Evolutionary conservation across 2,329 filamentous ascomycete species (phyloP), one percentile per base, ranked within the genome.

Genomic region (Ceratocystis diversiconidia): DNA sequence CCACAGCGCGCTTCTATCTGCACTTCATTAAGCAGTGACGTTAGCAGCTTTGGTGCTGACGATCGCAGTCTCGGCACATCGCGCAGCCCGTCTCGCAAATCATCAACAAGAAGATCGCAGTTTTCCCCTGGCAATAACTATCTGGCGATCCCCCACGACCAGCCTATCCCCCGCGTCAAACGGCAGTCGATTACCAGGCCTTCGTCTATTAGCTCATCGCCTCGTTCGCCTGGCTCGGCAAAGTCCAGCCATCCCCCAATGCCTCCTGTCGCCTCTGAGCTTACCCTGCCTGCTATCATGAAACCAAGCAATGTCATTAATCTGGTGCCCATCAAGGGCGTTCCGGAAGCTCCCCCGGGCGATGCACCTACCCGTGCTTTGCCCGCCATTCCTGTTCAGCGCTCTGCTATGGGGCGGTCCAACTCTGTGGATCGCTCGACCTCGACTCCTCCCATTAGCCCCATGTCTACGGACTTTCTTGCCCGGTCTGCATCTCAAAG

Each of bases 391-490:
- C 62, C 65, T 1, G n/a, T 62, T 25, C 52, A 67, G 17, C 64
- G 67, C n/a, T 17, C 62, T 17, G 12, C 66, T 44, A 61, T 68
- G 22, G 28, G 65, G 32, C 63, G 52, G 68, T 68, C 70, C 12
- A 69, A 69, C 28, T 72, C 74, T 1, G 72, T 73, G 1, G 75
- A 78, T 8, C 76, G 79, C 65, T 75, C 76, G 1, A 81, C 80
- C 65, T 75, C 76, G 1, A 81, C 80, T 3, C 79, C 79, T 1
- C 80, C 81, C 0, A 68, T 81, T 41, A 83, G 80, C 36, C 82
- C 82, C 0, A 76, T 75, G 1, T 82, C 79, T 5, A 73, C 79
- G 3, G 80, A 83, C 64, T 79, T 79, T 62, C 79, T 76, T 67
- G 73, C 79, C 17, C 75, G 76, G 44, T 74, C 75, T 0, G 72